A percentile compares a stretch with the other conserved stretches of the same genome.
Evolutionary conservation across 805 yeast genomes (phyloP).

Genomic region (Wickerhamiella azymoides): DNA sequence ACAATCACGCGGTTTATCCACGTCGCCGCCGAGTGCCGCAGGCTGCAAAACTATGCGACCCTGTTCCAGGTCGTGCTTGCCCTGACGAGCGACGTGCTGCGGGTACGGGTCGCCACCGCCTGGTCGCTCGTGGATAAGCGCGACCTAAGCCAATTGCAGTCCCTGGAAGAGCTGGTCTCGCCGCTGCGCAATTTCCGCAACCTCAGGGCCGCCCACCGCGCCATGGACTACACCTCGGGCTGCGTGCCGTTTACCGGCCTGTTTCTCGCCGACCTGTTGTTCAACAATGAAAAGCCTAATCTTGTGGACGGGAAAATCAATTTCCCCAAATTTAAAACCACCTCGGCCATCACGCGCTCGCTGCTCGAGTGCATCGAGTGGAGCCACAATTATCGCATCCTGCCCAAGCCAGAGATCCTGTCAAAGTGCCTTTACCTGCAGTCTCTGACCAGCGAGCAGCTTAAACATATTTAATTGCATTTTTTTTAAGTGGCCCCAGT

Average conservation of each 20-base stretch:
- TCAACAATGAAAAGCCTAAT: constrained; percentile 52
- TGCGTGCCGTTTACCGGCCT: constrained; percentile 85
- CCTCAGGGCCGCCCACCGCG: constrained; percentile 49
- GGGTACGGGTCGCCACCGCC: constrained; percentile 43
- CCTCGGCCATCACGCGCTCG: constrained; percentile 64
- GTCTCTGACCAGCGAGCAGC: constrained; percentile 32
- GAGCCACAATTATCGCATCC: constrained; percentile 52
- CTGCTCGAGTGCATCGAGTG: constrained; percentile 75
- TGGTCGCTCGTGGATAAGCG: constrained; percentile 65
- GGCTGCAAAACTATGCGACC: constrained; percentile 70
- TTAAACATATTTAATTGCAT: constrained; percentile 28
- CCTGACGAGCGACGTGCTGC: constrained; percentile 48
- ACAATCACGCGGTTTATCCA: constrained; percentile 80
- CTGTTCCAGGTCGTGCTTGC: constrained; percentile 80
- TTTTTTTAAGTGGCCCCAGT: not conserved
- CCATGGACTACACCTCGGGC: constrained; percentile 51
- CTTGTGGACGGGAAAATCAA: constrained; percentile 41
- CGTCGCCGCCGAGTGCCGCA: constrained; percentile 60
- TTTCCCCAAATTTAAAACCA: constrained; percentile 60
- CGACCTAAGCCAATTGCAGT: constrained; percentile 53
- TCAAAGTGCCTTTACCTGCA: constrained; percentile 7
- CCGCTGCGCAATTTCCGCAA: constrained; percentile 60
- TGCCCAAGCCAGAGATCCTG: constrained; percentile 46
- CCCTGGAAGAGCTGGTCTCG: constrained; percentile 55
- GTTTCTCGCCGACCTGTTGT: constrained; percentile 67